Percentiles rank a stretch among this genome's conserved stretches.
phyloP scores from a whole-genome alignment of 345 rosid species.

The Salix suchowensis region DNA sequence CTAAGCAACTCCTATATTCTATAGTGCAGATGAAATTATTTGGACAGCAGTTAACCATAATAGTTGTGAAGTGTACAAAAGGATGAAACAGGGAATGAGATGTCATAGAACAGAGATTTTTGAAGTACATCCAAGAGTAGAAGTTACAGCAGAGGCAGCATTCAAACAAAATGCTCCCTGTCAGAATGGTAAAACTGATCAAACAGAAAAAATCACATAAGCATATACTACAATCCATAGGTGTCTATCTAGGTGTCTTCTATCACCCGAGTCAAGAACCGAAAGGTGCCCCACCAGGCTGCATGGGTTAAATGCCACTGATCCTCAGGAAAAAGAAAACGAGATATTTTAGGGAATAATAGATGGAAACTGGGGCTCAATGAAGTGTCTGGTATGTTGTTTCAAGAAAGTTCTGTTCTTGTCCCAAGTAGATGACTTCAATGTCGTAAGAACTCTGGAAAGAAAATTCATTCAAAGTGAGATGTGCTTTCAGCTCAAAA shows the following conservation, averaged over 20 bases:
- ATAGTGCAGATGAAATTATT: no score
- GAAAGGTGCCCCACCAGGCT: slow-evolving; percentile 8
- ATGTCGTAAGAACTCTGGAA: no score
- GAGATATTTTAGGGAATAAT: neutral
- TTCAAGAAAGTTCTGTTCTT: no score
- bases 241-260: neutral
- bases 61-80: no score
- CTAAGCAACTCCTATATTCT: no score
- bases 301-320: slow-evolving; percentile 5
- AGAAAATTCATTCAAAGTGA: no score
- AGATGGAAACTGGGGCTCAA: neutral
- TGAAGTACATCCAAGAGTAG: neutral
- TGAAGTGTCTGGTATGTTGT: neutral
- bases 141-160: neutral
- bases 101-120: neutral
- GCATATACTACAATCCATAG: neutral
- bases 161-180: neutral
- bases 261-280: neutral
- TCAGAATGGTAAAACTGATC: neutral
- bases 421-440: no score
- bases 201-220: slow-evolving; percentile 2
- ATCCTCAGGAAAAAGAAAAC: neutral
- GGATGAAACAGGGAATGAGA: neutral
- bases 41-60: no score
- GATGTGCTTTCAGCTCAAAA: no score